These are phyloP conservation scores for Sporothrix pallida DNA, from an alignment of 2,329 filamentous ascomycete genomes.

Conservation along the genomic window DNA sequence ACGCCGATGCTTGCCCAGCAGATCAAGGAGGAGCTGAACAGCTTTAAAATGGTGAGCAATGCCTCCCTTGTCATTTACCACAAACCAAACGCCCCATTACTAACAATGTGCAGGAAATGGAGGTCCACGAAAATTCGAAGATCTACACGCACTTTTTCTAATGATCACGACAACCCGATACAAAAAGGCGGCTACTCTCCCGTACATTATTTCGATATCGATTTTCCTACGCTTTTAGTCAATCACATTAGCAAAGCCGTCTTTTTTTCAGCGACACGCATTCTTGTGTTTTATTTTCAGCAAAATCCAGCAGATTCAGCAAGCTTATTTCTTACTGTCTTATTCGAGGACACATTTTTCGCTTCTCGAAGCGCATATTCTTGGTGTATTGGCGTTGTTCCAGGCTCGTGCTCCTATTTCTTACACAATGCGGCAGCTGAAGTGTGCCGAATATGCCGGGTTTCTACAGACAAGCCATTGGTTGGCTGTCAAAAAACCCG, in stretches of 20 bases:
- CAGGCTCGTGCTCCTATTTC: neutral
- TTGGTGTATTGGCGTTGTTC: constrained; percentile 42
- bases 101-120: constrained; percentile 78
- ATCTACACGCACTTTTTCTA: constrained; percentile 99
- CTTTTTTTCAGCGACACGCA: neutral
- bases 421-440: neutral
- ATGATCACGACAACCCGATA: constrained; percentile 47
- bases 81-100: neutral
- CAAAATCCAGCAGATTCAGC: neutral
- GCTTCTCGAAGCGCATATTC: constrained; percentile 39
- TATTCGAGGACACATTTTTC: constrained; percentile 34
- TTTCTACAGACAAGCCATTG: neutral
- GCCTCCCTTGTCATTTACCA: neutral
- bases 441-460: neutral
- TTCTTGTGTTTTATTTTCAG: constrained; percentile 28
- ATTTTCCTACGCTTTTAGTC: constrained; percentile 36
- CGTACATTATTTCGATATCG: constrained; percentile 39
- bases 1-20: constrained; percentile 97
- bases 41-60: constrained; percentile 91
- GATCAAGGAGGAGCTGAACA: constrained; percentile 99
- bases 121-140: constrained; percentile 98
- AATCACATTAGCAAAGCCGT: constrained; percentile 9
- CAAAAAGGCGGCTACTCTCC: constrained; percentile 38
- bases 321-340: constrained; percentile 13
- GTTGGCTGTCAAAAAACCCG: neutral